Evolutionary conservation across 352 stramenopile species (phyloP), one percentile per base, ranked within the genome.

Genomic region (Phytopythium vexans): DNA sequence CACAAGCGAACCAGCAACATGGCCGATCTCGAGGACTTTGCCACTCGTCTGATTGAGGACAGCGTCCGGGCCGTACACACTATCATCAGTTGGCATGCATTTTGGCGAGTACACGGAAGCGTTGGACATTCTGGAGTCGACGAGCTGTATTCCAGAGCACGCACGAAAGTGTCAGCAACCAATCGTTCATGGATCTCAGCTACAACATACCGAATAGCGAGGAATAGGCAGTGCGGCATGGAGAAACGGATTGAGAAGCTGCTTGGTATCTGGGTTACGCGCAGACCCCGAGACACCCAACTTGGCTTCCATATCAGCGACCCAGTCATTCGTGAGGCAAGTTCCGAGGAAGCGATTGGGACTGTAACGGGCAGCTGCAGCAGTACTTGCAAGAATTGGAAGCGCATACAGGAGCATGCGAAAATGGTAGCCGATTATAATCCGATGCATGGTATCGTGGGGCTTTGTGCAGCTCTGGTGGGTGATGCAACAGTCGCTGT

Each of bases 271-370:
- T 8, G 32, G 43, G n/a, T 71, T 46, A 8, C 58, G 39, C 10
- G 46, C 58, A 3, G 9, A 55, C 0, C 49, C 41, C 0, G 42
- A 54, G 1, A 67, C 31, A 0, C 41, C 49, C 3, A 67, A 45
- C 16, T 51, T 4, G 0, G 27, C 6, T 41, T 64, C 58, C 41
- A 58, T 35, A 1, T 15, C 37, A n/a, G 43, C 21, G 12, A 74
- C 64, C 66, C 70, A 77, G 3, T 60, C 54, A 3, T 72, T 51
- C 3, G 59, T 59, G 33, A 80, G 47, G 48, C 66, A 80, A 11
- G 54, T 64, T 10, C 70, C 70, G 0, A 77, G 57, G n/a, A 76
- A 79, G 34, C 62, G 56, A 54, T 76, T 79, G 5, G 62, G 68
- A 0, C 34, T 15, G 21, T 43, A 36, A 10, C 33, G 14, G 2